Evolutionary conservation across 2,329 filamentous ascomycete species (phyloP).

Genomic region (Chaetomium olivaceum): DNA sequence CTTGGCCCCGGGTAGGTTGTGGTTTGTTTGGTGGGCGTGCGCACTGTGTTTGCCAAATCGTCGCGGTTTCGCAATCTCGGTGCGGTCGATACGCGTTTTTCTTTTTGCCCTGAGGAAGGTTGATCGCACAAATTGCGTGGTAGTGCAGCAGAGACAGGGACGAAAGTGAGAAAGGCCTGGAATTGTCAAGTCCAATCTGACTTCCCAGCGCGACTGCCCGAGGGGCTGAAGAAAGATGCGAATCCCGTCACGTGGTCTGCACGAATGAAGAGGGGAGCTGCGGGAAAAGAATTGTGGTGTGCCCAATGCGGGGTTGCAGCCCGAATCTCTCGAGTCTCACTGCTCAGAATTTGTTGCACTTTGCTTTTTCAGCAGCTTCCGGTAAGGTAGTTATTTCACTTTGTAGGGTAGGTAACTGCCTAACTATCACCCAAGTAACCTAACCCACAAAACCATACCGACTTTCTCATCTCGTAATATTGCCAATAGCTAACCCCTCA

Average conservation of each 20-base stretch:
- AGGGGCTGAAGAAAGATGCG: conserved; percentile 15
- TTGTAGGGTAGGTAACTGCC: too few species aligned
- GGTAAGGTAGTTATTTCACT: too few species aligned
- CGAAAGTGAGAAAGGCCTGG: background rate
- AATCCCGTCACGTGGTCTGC: conserved; percentile 34
- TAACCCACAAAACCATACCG: background rate
- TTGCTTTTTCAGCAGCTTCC: background rate
- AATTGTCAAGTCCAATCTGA: background rate
- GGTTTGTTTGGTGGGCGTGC: background rate
- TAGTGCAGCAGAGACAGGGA: background rate
- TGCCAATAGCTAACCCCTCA: background rate
- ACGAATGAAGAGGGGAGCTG: conserved; percentile 29
- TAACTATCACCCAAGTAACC: too few species aligned
- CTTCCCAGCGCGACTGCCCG: conserved; percentile 11
- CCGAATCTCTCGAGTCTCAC: conserved; percentile 4
- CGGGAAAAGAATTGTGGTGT: conserved; percentile 28
- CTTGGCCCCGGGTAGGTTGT: background rate
- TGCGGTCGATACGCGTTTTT: background rate
- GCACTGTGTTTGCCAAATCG: conserved; percentile 3
- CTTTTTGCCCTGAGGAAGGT: background rate
- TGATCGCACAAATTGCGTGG: background rate
- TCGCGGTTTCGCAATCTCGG: background rate
- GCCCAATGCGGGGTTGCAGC: conserved; percentile 25
- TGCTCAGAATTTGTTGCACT: background rate
- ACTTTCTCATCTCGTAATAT: background rate